Base-by-base conservation (phyloP, 2,329 filamentous ascomycete species). In the Meredithiella fracta region DNA sequence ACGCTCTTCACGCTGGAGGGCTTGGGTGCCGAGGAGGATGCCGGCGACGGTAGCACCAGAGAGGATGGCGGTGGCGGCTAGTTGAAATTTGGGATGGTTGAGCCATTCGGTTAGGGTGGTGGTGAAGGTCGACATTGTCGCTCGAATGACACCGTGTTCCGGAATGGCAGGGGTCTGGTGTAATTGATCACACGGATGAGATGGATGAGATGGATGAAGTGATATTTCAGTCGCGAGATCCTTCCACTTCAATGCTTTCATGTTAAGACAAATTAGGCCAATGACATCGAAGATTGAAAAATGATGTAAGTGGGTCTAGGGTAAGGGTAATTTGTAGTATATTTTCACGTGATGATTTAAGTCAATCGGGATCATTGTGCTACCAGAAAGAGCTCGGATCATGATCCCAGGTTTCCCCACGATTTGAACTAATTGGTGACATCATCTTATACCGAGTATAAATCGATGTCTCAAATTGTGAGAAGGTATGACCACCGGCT, bases 1-100 rank as follows among this genome's bases (percentile, higher is more conserved):
- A 31, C 74, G 73, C 61, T 75, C 73, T 59, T 76, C 71, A 29
- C 76, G 67, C 59, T 76, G 73, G n/a, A 82, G 66, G 40, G 72
- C 72, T 65, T 85, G 81, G 62, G 79, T 82, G 20, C 78, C 77
- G 14, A 85, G 67, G 31, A 85, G 72, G 6, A 78, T 70, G n/a
- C 73, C 72, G 1, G 79, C 79, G 25, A 77, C 79, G 0, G 79
- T 71, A 7, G 74, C 75, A 17, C 79, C 80, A 0, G 80, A 83
- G 14, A 79, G 69, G 22, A 86, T 71, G 1, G 86, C 86, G 0
- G 86, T 88, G 2, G 82, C 78, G 17, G 80, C 76, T 37, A 92
- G 71, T 66, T 89, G 86, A 44, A 75, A 65, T 25, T 72, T 72
- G 34, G 73, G 68, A 62, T 68, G 74, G 40, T 63, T 50, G 14